Percentiles rank a stretch among this genome's conserved stretches.
Evolutionary conservation across 73 alveolate genomes (phyloP).

Genomic region (Vitrella brassicaformis): DNA sequence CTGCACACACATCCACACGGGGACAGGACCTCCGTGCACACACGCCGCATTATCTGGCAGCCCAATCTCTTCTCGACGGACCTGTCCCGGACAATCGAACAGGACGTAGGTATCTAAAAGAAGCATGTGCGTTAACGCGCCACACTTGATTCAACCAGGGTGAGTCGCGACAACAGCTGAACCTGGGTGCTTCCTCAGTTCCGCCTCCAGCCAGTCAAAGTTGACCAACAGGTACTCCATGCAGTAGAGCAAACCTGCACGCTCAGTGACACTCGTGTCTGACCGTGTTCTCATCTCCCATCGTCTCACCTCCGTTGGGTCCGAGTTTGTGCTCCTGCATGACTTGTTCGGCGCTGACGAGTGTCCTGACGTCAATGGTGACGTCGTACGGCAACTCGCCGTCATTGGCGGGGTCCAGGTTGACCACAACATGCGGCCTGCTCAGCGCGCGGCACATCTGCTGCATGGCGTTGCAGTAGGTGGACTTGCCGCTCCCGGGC

Average conservation of each 20-base stretch:
- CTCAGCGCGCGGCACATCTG: constrained; percentile 48
- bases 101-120: constrained; percentile 45
- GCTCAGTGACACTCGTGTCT: neutral
- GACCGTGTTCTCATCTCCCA: neutral
- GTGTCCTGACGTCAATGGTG: constrained; percentile 82
- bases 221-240: constrained; percentile 77
- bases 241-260: constrained; percentile 64
- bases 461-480: constrained; percentile 75
- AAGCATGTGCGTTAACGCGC: too few relatives aligned
- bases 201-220: constrained; percentile 63
- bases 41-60: too few relatives aligned
- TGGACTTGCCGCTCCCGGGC: constrained; percentile 82
- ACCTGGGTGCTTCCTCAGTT: constrained; percentile 49
- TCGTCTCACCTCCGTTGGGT: constrained; percentile 66
- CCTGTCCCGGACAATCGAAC: constrained; percentile 86
- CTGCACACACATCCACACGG: too few relatives aligned
- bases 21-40: too few relatives aligned
- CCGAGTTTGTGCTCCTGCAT: constrained; percentile 74
- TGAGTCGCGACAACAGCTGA: neutral
- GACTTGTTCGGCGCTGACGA: constrained; percentile 72
- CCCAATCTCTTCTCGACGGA: neutral
- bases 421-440: constrained; percentile 59
- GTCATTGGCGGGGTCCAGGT: constrained; percentile 93
- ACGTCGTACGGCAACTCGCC: constrained; percentile 71
- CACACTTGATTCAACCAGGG: too few relatives aligned